A percentile compares a stretch with the other conserved stretches of the same genome.
Conservation (phyloP, 495 filamentous ascomycete species). For the Recurvomyces mirabilis region DNA sequence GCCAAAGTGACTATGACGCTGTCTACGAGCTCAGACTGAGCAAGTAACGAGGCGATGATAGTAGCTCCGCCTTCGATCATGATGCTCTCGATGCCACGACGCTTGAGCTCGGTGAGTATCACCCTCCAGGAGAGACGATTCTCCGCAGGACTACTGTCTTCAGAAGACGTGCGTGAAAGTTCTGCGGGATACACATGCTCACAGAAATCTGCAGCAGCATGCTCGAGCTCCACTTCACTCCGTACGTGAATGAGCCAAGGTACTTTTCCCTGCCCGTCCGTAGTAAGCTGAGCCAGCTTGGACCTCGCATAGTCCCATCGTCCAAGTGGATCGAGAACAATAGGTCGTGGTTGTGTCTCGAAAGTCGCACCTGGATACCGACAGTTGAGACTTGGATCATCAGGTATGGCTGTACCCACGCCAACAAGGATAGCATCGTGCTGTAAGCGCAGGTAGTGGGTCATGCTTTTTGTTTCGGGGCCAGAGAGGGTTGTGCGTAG, state of each 20-base stretch:
- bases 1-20: slow-evolving; percentile 75
- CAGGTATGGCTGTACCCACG: slow-evolving; percentile 68
- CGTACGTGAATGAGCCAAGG: slow-evolving; percentile 54
- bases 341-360: slow-evolving; percentile 59
- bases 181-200: slow-evolving; percentile 27
- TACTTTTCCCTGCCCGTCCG: slow-evolving; percentile 54
- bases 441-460: slow-evolving; percentile 69
- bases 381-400: slow-evolving; percentile 77
- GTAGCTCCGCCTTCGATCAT: slow-evolving; percentile 82
- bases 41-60: slow-evolving; percentile 65
- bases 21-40: slow-evolving; percentile 47
- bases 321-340: slow-evolving; percentile 63
- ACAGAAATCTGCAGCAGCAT: not conserved
- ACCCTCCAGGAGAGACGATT: slow-evolving; percentile 48
- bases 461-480: slow-evolving; percentile 74
- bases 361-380: slow-evolving; percentile 49
- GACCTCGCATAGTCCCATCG: slow-evolving; percentile 54
- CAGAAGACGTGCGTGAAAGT: slow-evolving; percentile 28
- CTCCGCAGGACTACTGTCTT: slow-evolving; percentile 36
- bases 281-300: slow-evolving; percentile 53
- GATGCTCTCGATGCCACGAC: slow-evolving; percentile 54
- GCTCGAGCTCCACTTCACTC: slow-evolving; percentile 22
- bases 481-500: slow-evolving; percentile 71
- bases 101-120: slow-evolving; percentile 38
- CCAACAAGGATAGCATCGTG: slow-evolving; percentile 83